Conservation (phyloP, 2,329 filamentous ascomycete genomes). For the Davidsoniella virescens region DNA sequence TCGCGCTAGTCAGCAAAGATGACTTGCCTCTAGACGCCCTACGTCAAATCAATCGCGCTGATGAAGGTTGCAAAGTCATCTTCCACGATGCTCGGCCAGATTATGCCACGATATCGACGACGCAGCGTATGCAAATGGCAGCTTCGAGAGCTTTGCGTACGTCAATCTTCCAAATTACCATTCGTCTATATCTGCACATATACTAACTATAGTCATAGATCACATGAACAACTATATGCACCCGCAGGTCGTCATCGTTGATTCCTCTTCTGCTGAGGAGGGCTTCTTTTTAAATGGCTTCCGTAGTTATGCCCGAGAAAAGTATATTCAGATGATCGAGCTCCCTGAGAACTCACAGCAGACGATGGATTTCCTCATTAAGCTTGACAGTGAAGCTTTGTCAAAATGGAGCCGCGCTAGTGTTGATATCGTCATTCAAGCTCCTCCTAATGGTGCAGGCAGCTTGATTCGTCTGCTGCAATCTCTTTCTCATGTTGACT, state of each 20-base stretch:
- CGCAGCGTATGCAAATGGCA: conserved; percentile 49
- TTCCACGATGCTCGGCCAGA: conserved; percentile 63
- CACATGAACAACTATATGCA: conserved; percentile 60
- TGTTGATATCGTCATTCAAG: conserved; percentile 74
- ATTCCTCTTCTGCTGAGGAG: conserved; percentile 52
- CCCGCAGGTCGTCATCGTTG: conserved; percentile 60
- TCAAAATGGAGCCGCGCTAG: conserved; percentile 62
- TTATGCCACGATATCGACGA: conserved; percentile 50
- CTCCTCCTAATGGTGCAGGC: conserved; percentile 51
- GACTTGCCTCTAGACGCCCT: conserved; percentile 54
- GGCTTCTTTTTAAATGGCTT: conserved; percentile 47
- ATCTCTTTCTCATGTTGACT: conserved; percentile 62
- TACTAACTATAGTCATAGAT: conserved; percentile 21
- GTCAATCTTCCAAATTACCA: conserved; percentile 15
- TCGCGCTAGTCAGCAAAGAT: conserved; percentile 60
- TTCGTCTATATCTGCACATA: not conserved
- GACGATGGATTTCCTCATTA: conserved; percentile 59
- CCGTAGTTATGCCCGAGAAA: conserved; percentile 33
- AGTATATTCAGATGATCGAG: conserved; percentile 52
- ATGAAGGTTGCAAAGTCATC: conserved; percentile 48
- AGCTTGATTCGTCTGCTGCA: conserved; percentile 60
- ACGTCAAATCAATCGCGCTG: conserved; percentile 63
- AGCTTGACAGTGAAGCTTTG: conserved; percentile 57
- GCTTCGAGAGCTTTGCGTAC: conserved; percentile 47
- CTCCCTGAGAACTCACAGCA: conserved; percentile 48